Conservation (phyloP, 805 yeast species). For the Cyberlindnera maclurae region DNA sequence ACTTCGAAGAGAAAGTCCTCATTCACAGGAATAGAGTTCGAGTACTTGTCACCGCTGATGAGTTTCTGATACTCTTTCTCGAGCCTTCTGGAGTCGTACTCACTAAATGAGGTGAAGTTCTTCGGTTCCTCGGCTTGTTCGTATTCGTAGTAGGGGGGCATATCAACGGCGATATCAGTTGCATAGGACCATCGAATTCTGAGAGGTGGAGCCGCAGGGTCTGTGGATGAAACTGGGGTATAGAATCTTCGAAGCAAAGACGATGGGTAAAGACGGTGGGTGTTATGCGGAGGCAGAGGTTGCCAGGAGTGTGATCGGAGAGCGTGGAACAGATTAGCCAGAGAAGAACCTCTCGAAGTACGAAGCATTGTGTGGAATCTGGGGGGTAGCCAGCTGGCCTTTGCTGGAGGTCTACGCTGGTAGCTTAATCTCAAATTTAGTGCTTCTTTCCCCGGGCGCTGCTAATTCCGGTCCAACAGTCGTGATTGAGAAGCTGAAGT, state of each 20-base stretch:
- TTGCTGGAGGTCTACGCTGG: no score
- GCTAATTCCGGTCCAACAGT: no score
- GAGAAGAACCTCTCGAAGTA: no score
- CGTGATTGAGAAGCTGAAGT: no score
- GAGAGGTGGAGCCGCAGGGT: conserved; percentile 15
- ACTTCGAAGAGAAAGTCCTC: conserved; percentile 80
- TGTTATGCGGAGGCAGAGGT: neutral
- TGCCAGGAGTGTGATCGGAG: no score
- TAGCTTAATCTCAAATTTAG: no score
- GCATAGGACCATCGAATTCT: conserved; percentile 69
- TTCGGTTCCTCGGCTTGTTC: conserved; percentile 41
- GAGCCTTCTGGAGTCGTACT: conserved; percentile 51
- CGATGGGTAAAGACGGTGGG: conserved; percentile 2
- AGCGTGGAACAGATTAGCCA: no score
- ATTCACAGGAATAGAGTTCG: conserved; percentile 48
- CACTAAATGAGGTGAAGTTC: conserved; percentile 63
- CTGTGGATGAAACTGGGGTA: conserved; percentile 1
- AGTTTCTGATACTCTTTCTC: conserved; percentile 33
- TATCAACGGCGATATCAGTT: conserved; percentile 63
- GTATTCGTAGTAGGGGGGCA: conserved; percentile 57
- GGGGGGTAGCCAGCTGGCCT: no score
- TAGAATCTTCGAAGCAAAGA: neutral
- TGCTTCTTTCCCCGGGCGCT: no score
- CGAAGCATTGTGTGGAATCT: no score
- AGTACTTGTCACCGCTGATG: neutral